Percentiles rank a stretch among this genome's conserved stretches.
phyloP scores from a whole-genome alignment of 768 basidiomycete genomes.

The Kwoniella europaea region DNA sequence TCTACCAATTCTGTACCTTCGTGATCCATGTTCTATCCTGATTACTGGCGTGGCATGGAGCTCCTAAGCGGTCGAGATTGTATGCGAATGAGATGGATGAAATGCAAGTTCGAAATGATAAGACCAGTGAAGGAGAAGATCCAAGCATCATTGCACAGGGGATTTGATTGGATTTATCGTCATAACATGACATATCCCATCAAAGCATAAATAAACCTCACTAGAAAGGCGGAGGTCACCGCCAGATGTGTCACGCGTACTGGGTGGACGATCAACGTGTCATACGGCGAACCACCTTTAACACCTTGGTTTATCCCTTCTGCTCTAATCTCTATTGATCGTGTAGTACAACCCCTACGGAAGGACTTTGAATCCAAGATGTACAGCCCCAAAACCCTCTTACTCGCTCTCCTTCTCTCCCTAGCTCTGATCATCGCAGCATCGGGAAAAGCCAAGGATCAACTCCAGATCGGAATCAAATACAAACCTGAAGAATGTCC shows the following conservation, averaged over 20 bases:
- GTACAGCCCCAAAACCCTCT: conserved; percentile 19
- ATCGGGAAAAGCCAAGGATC: conserved; percentile 11
- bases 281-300: not conserved
- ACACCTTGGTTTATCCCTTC: too few species aligned
- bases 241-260: not conserved
- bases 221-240: not conserved
- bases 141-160: not conserved
- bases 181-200: not conserved
- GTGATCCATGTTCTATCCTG: conserved; percentile 46
- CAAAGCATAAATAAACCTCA: not conserved
- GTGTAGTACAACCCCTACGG: too few species aligned
- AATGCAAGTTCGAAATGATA: not conserved
- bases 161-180: not conserved
- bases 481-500: conserved; percentile 56
- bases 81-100: not conserved
- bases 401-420: conserved; percentile 19
- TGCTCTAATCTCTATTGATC: too few species aligned
- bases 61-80: not conserved
- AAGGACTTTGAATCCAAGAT: not conserved
- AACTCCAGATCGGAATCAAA: conserved; percentile 53
- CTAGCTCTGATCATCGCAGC: conserved; percentile 15
- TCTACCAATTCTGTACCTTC: conserved; percentile 92
- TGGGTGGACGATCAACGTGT: not conserved
- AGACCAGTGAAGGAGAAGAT: not conserved
- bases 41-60: not conserved